Evolutionary conservation across 805 yeast species (phyloP).

Genomic region (Kuraishia borneana): DNA sequence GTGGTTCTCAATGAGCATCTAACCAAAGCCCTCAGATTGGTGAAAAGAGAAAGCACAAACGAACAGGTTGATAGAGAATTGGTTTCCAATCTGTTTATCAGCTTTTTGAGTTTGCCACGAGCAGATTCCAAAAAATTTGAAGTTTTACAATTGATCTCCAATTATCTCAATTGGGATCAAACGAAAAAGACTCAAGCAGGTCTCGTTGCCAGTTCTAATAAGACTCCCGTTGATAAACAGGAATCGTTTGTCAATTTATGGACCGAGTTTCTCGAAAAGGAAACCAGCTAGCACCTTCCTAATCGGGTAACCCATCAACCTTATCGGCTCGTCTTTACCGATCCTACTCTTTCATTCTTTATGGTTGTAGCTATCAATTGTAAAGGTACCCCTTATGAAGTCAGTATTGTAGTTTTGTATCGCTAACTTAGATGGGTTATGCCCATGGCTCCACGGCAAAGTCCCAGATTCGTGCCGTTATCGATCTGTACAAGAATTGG

Average conservation of each 20-base stretch:
- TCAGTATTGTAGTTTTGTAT: not conserved
- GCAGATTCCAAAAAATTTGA: slow-evolving; percentile 94
- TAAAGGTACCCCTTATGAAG: slow-evolving; percentile 7
- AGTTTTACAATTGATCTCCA: slow-evolving; percentile 74
- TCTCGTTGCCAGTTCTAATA: slow-evolving; percentile 19
- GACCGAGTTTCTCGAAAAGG: slow-evolving; percentile 74
- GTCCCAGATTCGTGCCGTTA: slow-evolving; percentile 1
- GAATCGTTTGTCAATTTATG: slow-evolving; percentile 55
- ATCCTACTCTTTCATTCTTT: too few species aligned
- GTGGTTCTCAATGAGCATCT: slow-evolving; percentile 88
- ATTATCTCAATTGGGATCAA: slow-evolving; percentile 83
- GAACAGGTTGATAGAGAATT: slow-evolving; percentile 81
- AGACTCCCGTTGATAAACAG: slow-evolving; percentile 14
- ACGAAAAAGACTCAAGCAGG: slow-evolving; percentile 71
- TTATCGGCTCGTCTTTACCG: too few species aligned
- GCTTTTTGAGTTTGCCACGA: slow-evolving; percentile 78
- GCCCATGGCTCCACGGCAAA: slow-evolving; percentile 6
- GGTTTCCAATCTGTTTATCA: slow-evolving; percentile 73
- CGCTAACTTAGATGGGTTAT: slow-evolving; percentile 5
- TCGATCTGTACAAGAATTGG: slow-evolving; percentile 1
- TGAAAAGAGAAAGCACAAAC: slow-evolving; percentile 66
- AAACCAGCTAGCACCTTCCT: slow-evolving; percentile 33
- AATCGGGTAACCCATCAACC: too few species aligned
- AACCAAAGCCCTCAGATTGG: slow-evolving; percentile 81
- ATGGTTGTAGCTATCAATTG: slow-evolving; percentile 6